These are phyloP conservation scores for Termitomyces eurrhizus DNA, from an alignment of 768 basidiomycete species.

Conservation along the genomic window DNA sequence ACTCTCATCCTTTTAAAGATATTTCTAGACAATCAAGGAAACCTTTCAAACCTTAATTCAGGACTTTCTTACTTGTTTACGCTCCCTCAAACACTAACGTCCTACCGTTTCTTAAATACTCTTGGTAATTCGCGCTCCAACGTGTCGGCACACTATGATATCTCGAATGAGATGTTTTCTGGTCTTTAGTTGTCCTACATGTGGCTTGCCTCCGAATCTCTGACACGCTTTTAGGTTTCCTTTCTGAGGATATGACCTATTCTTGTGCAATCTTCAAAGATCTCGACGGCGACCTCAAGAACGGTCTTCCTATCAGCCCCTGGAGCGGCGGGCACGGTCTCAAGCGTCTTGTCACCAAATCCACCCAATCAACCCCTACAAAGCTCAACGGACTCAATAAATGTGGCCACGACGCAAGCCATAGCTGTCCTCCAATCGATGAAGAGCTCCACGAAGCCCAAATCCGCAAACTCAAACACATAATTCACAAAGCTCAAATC, in stretches of 20 bases:
- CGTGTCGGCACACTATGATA: conserved; percentile 76
- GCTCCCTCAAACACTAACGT: not conserved
- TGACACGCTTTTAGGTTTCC: not conserved
- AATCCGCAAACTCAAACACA: conserved; percentile 17
- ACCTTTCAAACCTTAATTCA: not conserved
- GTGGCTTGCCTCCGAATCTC: not conserved
- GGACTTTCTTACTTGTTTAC: not conserved
- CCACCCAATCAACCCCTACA: not conserved
- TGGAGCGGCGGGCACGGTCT: not conserved
- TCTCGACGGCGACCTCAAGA: not conserved
- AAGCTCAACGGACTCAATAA: not conserved
- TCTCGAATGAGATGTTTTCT: conserved; percentile 73
- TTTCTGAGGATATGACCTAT: conserved; percentile 2
- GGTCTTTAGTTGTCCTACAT: conserved; percentile 49
- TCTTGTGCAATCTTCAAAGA: conserved; percentile 1
- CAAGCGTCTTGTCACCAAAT: not conserved
- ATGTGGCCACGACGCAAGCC: not conserved
- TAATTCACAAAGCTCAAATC: conserved; percentile 63
- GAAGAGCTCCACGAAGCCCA: not conserved
- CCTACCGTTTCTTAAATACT: conserved; percentile 61
- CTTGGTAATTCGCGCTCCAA: conserved; percentile 63
- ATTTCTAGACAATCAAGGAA: not conserved
- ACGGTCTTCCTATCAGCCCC: too few species aligned
- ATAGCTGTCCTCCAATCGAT: not conserved
- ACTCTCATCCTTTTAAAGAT: not conserved